Base-by-base conservation (phyloP, 108 stramenopile species). In the Mediolabrus comicus region DNA sequence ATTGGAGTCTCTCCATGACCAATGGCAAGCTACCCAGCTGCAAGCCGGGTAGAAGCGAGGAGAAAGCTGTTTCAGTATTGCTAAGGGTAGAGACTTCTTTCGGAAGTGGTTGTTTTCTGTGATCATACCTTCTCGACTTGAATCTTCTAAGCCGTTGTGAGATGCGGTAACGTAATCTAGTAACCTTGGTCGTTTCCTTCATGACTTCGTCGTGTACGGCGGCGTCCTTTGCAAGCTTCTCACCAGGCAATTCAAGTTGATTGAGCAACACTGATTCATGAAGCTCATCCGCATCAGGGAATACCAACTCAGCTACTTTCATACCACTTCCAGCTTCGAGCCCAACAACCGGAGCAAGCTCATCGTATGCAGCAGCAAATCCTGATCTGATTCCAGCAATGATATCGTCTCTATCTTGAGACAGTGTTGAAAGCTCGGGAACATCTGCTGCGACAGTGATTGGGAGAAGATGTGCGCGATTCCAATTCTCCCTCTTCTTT, bases 301-400 rank as follows among this genome's bases (percentile, higher is more conserved):
- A 77, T 10, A 77, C 69, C 14, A 77, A 57, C 57, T 77, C 64
- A 54, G 69, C 69, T 39, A 77, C 57, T 19, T 24, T 66, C 51
- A 53, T 70, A 9, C 76, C 76, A 52, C 65, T 41, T 25, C 64
- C 39, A 25, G 31, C 32, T 26, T 62, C 53, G 8, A 77, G 68
- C 51, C 76, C 76, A 28, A 77, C 77, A 25, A 72, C 72, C 13
- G 87, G 87, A 17, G 87, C 81, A 53, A 92, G 69, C 24, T 76
- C 41, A 73, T 92, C 85, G 64, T 84, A 92, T 0, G 91, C 91
- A 9, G 88, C 83, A 27, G 85, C 83, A 82, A 81, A 92, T 16
- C 91, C 91, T 10, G 74, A 72, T 30, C 84, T 80, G 2, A 92
- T 87, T 25, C 86, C 91, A 56, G 84, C 71, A 27, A 89, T 59